Base-by-base conservation (phyloP, 2,329 filamentous ascomycete species). In the Botrytis fragariae region DNA sequence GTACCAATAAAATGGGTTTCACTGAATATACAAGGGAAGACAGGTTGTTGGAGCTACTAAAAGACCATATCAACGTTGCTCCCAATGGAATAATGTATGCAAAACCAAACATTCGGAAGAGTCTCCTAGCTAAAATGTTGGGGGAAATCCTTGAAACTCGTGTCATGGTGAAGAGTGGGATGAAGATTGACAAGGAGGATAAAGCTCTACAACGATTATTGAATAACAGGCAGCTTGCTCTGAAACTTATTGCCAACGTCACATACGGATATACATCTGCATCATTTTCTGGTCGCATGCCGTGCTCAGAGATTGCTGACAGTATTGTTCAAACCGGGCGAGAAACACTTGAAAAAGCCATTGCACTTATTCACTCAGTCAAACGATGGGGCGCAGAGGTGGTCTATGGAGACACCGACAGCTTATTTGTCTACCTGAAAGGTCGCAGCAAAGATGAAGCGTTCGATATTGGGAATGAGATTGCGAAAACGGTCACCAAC, bases 191-290 rank as follows among this genome's bases (percentile, higher is more conserved):
- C 82, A 96, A 95, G 81, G 91, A 95, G 73, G 95, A 98, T 83
- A 95, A 90, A 81, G 88, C 89, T 0, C 83, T 98, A 25, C 95
- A 98, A 79, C 91, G 92, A 75, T 87, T 98, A 20, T 86, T 98
- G 29, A 97, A 99, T 84, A 97, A 98, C 81, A 87, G 96, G 79
- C 96, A 99, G 79, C 86, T 99, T 5, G 96, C 96, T 0, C 87
- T 99, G 39, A 99, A 99, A 81, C 86, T 99, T 10, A 93, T 99
- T 57, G 96, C 96, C n/a, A 99, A 99, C 78, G 96, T 99, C 77
- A 99, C 96, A 0, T 99, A 99, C 67, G 96, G 96, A 18, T 99
- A 99, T 83, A 96, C 96, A 0, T 98, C 96, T 4, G 96, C 96
- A 0, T 97, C 94, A 0, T 99, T 98, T 82, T 98, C 95, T 0